Conservation (phyloP, 768 basidiomycete genomes). For the Suillus hirtellus region DNA sequence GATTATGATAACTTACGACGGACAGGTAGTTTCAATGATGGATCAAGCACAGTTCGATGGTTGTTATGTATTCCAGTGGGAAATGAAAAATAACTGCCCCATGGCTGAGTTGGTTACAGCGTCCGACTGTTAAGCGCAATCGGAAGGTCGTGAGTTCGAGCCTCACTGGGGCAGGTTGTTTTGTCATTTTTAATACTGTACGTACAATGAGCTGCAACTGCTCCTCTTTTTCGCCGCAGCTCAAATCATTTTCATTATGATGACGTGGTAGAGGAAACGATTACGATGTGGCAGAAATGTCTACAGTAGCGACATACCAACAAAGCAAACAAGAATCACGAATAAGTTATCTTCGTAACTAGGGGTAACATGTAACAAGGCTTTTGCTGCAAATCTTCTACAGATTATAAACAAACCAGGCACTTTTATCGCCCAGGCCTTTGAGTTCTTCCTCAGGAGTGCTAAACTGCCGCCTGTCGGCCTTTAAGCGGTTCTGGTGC, state of each 20-base stretch:
- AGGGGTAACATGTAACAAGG: neutral
- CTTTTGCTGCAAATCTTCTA: constrained; percentile 19
- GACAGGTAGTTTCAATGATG: constrained; percentile 6
- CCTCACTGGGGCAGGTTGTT: constrained; percentile 47
- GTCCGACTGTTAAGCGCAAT: constrained; percentile 47
- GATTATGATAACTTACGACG: constrained; percentile 9
- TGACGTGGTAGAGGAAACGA: neutral
- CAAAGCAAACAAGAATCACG: neutral
- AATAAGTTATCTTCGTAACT: neutral
- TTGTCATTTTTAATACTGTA: neutral
- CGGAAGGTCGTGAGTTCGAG: constrained; percentile 57
- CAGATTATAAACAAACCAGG: constrained; percentile 55
- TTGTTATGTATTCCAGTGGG: neutral
- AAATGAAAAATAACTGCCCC: constrained; percentile 35
- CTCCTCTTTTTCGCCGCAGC: neutral
- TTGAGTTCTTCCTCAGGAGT: constrained; percentile 37
- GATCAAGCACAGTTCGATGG: neutral
- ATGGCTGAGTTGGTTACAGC: constrained; percentile 55
- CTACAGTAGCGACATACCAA: neutral
- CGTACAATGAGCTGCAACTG: neutral
- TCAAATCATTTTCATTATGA: neutral
- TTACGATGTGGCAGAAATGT: neutral
- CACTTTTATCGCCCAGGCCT: constrained; percentile 49
- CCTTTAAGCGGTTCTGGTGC: constrained; percentile 49
- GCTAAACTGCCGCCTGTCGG: constrained; percentile 32